Conservation (phyloP, 257 asterid species). For the Penstemon barbatus region DNA sequence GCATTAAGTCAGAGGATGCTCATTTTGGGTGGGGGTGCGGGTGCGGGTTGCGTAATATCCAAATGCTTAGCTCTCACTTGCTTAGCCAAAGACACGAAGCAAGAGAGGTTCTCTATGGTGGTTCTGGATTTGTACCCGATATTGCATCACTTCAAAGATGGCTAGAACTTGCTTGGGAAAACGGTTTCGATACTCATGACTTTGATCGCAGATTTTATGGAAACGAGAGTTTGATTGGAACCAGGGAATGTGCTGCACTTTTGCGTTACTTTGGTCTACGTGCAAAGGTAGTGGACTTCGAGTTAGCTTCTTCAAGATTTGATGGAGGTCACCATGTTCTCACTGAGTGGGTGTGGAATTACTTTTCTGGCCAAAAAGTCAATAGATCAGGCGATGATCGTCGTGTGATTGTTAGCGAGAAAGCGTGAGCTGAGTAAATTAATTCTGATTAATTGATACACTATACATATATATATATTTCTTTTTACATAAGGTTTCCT, state of each 20-base stretch:
- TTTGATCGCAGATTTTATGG: no score
- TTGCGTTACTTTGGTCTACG: conserved; percentile 79
- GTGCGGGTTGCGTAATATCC: conserved; percentile 97
- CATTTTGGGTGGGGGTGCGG: no score
- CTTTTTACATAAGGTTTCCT: no score
- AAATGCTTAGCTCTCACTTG: conserved; percentile 90
- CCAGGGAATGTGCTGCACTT: conserved; percentile 85
- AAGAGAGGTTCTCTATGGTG: conserved; percentile 60
- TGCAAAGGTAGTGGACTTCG: conserved; percentile 27
- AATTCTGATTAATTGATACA: neutral
- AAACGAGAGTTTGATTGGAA: conserved; percentile 75
- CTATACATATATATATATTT: no score
- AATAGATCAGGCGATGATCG: conserved; percentile 38
- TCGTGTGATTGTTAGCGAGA: conserved; percentile 62
- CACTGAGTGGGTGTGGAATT: no score
- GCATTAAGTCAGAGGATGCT: conserved; percentile 51
- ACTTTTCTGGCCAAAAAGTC: conserved; percentile 33
- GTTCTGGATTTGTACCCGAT: conserved; percentile 72
- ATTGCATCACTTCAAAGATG: conserved; percentile 69
- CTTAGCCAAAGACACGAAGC: conserved; percentile 65
- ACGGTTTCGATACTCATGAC: no score
- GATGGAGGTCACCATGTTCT: no score
- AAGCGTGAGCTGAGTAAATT: conserved; percentile 68
- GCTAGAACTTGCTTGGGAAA: conserved; percentile 86
- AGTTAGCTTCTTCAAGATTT: no score